Evolutionary conservation across 352 stramenopile genomes (phyloP).

Genomic region (Pythium plurisporium): DNA sequence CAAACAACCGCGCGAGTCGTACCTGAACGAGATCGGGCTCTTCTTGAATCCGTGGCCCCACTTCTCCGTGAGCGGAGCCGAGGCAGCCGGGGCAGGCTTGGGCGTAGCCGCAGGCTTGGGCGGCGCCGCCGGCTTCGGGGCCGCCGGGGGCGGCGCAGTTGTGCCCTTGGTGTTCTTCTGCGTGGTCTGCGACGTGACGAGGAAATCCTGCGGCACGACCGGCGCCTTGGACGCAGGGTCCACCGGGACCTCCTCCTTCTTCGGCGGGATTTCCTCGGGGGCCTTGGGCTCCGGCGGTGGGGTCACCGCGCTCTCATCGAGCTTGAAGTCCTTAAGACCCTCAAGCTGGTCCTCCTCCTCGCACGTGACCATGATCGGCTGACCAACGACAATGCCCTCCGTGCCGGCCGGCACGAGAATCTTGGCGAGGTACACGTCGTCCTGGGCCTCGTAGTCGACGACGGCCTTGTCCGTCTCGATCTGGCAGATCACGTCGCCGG

Average conservation of each 20-base stretch:
- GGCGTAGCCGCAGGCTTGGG: slow-evolving; percentile 7
- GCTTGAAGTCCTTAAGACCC: slow-evolving; percentile 71
- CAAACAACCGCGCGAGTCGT: too few relatives aligned
- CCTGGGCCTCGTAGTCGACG: slow-evolving; percentile 98
- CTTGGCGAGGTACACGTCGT: slow-evolving; percentile 96
- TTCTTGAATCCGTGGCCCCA: slow-evolving; percentile 80
- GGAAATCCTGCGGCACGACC: slow-evolving; percentile 52
- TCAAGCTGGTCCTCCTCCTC: slow-evolving; percentile 82
- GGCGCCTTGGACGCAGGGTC: slow-evolving; percentile 41
- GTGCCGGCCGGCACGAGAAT: slow-evolving; percentile 92
- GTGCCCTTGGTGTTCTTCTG: slow-evolving; percentile 44
- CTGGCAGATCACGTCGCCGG: slow-evolving; percentile 94
- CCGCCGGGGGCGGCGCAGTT: slow-evolving; percentile 2
- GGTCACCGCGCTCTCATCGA: slow-evolving; percentile 38
- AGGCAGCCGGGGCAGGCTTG: slow-evolving; percentile 11
- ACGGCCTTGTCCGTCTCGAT: slow-evolving; percentile 99
- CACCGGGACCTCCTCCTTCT: slow-evolving; percentile 64
- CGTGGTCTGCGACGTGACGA: slow-evolving; percentile 58
- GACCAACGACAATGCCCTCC: slow-evolving; percentile 89
- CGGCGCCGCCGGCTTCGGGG: slow-evolving; percentile 22
- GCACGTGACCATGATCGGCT: slow-evolving; percentile 95
- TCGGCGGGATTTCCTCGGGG: slow-evolving; percentile 53
- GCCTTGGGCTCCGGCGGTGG: slow-evolving; percentile 37
- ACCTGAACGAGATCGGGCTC: slow-evolving; percentile 67
- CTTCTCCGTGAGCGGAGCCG: slow-evolving; percentile 57